Conservation (phyloP, 441 rosid genomes). For the Populus hybrid region DNA sequence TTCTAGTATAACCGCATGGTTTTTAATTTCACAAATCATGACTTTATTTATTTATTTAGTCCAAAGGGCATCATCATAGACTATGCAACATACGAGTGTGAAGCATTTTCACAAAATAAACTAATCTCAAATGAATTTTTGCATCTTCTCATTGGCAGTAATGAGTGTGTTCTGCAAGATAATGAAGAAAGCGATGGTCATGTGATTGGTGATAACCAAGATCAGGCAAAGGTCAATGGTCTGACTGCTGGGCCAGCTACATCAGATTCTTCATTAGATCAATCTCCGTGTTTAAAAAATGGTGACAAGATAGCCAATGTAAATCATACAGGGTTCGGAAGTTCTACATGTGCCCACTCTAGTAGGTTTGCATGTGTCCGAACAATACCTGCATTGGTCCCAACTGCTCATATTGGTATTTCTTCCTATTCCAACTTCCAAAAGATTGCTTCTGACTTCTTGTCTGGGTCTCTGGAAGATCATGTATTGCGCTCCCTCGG, state of each 20-base stretch:
- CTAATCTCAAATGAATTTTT: not conserved
- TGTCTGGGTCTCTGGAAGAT: slow-evolving; percentile 65
- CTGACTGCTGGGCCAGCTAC: slow-evolving; percentile 6
- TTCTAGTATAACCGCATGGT: not conserved
- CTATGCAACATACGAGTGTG: not conserved
- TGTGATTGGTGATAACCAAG: slow-evolving; percentile 21
- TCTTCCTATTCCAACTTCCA: slow-evolving; percentile 46
- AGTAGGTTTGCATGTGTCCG: slow-evolving; percentile 49
- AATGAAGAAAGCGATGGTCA: slow-evolving; percentile 11
- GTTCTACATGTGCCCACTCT: slow-evolving; percentile 39
- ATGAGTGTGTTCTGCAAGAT: slow-evolving; percentile 30
- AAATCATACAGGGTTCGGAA: slow-evolving; percentile 24
- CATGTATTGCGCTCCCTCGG: slow-evolving; percentile 53
- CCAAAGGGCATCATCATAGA: not conserved
- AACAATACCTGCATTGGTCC: slow-evolving; percentile 52
- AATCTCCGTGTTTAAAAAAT: slow-evolving; percentile 19
- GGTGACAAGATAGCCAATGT: slow-evolving; percentile 19
- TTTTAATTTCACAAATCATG: not conserved
- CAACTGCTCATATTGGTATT: slow-evolving; percentile 49
- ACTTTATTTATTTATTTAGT: not conserved
- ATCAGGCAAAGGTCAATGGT: slow-evolving; percentile 16
- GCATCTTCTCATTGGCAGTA: slow-evolving; percentile 34
- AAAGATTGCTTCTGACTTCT: slow-evolving; percentile 48
- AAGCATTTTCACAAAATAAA: not conserved
- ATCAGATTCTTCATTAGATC: slow-evolving; percentile 18